phyloP scores from a whole-genome alignment of 208 protist species.

The Trypanosomatidae sp. region DNA sequence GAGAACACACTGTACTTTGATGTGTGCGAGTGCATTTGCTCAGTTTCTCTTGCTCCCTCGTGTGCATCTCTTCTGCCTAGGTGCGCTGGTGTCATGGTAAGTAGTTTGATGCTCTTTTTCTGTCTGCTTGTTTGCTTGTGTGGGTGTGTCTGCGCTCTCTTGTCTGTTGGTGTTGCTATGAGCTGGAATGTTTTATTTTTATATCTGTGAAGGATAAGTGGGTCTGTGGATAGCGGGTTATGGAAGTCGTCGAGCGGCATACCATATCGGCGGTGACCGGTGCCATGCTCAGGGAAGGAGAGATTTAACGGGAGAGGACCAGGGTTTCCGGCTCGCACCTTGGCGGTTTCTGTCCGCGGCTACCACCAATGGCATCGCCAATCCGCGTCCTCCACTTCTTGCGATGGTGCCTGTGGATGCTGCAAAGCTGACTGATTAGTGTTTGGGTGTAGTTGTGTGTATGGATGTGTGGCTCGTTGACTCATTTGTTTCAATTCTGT shows the following conservation, averaged over 20 bases:
- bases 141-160: not conserved
- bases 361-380: not conserved
- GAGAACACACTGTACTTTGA: not conserved
- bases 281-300: not conserved
- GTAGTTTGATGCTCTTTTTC: not conserved
- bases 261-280: not conserved
- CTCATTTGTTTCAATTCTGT: too few species aligned
- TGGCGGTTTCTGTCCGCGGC: not conserved
- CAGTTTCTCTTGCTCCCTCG: not conserved
- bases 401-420: not conserved
- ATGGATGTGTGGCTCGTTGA: not conserved
- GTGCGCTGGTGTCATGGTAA: not conserved
- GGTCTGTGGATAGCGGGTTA: not conserved
- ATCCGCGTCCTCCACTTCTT: not conserved
- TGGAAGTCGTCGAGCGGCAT: conserved; percentile 1
- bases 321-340: not conserved
- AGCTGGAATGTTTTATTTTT: not conserved
- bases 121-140: not conserved
- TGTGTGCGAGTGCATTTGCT: not conserved
- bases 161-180: not conserved
- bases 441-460: not conserved
- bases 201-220: not conserved
- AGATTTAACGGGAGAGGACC: not conserved
- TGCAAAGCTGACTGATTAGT: not conserved
- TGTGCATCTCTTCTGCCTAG: not conserved